Conservation (phyloP, 1,284 basidiomycete genomes). For the Rhodotorula sp. region DNA sequence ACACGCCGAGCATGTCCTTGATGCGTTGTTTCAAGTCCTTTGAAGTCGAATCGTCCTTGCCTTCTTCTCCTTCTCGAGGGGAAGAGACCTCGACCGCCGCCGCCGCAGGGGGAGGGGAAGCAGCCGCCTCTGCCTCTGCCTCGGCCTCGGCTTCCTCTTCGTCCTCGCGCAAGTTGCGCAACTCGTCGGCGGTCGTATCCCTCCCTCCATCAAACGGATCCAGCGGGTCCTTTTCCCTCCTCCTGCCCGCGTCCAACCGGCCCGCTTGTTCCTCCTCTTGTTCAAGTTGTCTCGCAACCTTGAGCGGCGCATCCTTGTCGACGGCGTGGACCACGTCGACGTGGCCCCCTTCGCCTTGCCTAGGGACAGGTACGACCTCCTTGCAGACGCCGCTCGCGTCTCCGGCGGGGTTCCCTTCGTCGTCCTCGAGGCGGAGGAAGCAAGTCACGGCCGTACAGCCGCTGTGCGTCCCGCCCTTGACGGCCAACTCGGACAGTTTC, state of each 20-base stretch:
- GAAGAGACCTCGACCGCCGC: background rate
- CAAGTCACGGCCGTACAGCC: conserved; percentile 98
- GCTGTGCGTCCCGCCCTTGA: conserved; percentile 86
- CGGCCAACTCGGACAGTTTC: conserved; percentile 61
- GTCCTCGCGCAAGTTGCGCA: background rate
- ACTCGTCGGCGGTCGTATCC: background rate
- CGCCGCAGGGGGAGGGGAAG: background rate
- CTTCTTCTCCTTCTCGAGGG: background rate
- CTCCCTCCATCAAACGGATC: conserved; percentile 1
- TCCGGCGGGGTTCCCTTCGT: conserved; percentile 46
- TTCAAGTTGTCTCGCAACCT: background rate
- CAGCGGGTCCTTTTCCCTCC: background rate
- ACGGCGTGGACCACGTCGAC: conserved; percentile 3
- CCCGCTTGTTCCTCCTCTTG: background rate
- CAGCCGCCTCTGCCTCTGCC: too few species aligned
- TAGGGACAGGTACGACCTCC: conserved; percentile 5
- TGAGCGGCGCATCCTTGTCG: conserved; percentile 1
- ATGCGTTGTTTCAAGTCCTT: background rate
- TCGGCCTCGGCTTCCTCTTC: background rate
- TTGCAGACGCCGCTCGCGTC: conserved; percentile 24
- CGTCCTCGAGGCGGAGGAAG: conserved; percentile 89
- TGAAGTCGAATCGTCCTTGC: background rate
- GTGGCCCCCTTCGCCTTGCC: conserved; percentile 5
- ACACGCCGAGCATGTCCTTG: conserved; percentile 1
- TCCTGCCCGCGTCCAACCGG: background rate